A percentile compares a stretch with the other conserved stretches of the same genome.
These are phyloP conservation scores for Penicillium crustosum DNA, from an alignment of 2,329 filamentous ascomycete species.

Conservation along the genomic window DNA sequence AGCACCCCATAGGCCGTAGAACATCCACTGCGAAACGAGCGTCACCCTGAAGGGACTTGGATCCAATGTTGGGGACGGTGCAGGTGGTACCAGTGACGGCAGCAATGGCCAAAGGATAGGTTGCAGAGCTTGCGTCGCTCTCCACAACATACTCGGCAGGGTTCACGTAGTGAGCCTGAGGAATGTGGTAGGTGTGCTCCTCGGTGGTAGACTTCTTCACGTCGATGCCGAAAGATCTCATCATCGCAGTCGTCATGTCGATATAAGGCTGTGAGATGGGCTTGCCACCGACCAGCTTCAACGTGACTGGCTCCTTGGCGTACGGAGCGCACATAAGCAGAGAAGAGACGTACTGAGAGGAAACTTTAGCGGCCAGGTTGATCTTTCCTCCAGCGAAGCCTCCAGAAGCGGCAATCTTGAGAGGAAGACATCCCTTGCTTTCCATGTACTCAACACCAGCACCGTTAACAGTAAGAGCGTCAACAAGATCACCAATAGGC, in stretches of 20 bases:
- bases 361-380: constrained; percentile 89
- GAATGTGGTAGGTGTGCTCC: constrained; percentile 90
- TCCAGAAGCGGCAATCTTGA: constrained; percentile 77
- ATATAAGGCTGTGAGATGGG: constrained; percentile 97
- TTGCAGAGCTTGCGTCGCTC: constrained; percentile 96
- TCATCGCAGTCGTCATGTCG: constrained; percentile 98
- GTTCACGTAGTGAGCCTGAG: constrained; percentile 77
- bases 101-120: constrained; percentile 89
- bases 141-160: constrained; percentile 86
- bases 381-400: constrained; percentile 86
- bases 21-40: constrained; percentile 91
- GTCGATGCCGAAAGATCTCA: constrained; percentile 82
- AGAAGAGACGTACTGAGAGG: constrained; percentile 98
- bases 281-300: constrained; percentile 90
- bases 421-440: constrained; percentile 76
- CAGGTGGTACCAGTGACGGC: constrained; percentile 95
- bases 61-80: constrained; percentile 94
- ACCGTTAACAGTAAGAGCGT: constrained; percentile 83
- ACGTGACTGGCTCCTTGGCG: constrained; percentile 86
- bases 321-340: constrained; percentile 96
- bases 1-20: constrained; percentile 88
- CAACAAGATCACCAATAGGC: constrained; percentile 89
- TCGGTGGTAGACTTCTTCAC: constrained; percentile 76
- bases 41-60: constrained; percentile 87
- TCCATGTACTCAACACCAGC: constrained; percentile 85